Percentiles rank a stretch among this genome's conserved stretches.
phyloP scores from a whole-genome alignment of 116 monocot species.

The Dioscorea cayenensis region DNA sequence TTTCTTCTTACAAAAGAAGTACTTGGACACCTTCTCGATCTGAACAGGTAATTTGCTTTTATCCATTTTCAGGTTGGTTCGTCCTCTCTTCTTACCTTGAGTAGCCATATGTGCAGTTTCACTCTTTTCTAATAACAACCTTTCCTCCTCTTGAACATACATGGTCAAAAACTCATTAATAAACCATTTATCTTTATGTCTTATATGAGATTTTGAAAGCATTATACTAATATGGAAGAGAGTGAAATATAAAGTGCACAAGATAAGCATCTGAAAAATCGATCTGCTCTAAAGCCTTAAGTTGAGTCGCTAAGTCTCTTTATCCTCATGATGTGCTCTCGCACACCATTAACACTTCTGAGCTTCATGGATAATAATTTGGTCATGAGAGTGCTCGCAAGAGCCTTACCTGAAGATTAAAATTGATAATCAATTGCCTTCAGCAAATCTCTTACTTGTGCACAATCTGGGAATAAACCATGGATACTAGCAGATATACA shows the following conservation, averaged over 20 bases:
- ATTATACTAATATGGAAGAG: constrained; percentile 6
- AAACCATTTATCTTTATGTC: constrained; percentile 8
- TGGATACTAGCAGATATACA: not conserved
- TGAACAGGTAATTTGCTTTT: too few relatives aligned
- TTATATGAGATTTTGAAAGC: constrained; percentile 13
- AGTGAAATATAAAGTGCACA: constrained; percentile 14
- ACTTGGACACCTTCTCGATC: too few relatives aligned
- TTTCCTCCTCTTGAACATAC: constrained; percentile 13
- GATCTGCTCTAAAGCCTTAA: not conserved
- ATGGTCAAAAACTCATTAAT: constrained; percentile 10
- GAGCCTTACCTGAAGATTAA: not conserved
- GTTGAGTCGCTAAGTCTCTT: not conserved
- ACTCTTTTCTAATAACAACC: too few relatives aligned
- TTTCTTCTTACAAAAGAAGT: too few relatives aligned
- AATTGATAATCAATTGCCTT: constrained; percentile 3
- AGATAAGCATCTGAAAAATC: constrained; percentile 9
- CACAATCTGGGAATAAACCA: not conserved
- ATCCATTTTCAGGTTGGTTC: too few relatives aligned
- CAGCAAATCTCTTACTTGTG: not conserved
- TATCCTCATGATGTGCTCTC: constrained; percentile 10
- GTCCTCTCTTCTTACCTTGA: too few relatives aligned
- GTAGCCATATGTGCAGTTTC: too few relatives aligned
- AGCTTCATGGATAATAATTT: constrained; percentile 1
- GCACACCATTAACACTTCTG: not conserved
- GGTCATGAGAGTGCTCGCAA: not conserved